Conservation (phyloP, 768 basidiomycete species). For the Panaeolus papilionaceus region DNA sequence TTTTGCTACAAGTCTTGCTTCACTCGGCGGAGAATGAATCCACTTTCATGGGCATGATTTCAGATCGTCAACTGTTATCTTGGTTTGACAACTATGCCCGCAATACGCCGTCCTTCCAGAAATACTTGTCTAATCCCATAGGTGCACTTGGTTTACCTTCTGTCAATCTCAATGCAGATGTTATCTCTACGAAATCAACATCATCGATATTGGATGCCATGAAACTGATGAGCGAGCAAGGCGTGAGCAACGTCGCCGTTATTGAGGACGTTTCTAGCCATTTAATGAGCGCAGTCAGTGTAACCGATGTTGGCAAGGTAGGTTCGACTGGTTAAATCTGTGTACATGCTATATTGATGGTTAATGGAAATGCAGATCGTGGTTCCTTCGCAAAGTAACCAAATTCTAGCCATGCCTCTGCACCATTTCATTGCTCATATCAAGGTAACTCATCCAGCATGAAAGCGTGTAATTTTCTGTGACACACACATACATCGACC, state of each 20-base stretch:
- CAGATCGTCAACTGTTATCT: constrained; percentile 72
- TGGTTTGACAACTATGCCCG: constrained; percentile 69
- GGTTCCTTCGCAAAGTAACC: constrained; percentile 81
- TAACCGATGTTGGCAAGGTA: constrained; percentile 83
- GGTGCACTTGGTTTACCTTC: constrained; percentile 66
- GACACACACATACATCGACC: constrained; percentile 17
- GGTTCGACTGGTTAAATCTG: constrained; percentile 12
- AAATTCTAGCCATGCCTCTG: constrained; percentile 71
- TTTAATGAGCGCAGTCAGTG: constrained; percentile 78
- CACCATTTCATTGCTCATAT: constrained; percentile 74
- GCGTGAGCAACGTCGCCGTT: constrained; percentile 84
- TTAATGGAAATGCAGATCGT: constrained; percentile 55
- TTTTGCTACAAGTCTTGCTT: constrained; percentile 54
- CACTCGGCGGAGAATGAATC: constrained; percentile 48
- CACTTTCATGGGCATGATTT: constrained; percentile 73
- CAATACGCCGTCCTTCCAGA: constrained; percentile 49
- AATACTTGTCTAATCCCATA: constrained; percentile 61
- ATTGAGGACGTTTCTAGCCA: constrained; percentile 67
- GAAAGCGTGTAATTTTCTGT: neutral
- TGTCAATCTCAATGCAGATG: constrained; percentile 63
- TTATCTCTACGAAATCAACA: constrained; percentile 66
- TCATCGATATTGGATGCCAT: constrained; percentile 80
- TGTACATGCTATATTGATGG: neutral
- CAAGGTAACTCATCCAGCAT: constrained; percentile 53
- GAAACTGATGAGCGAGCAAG: constrained; percentile 85